Percentiles rank a stretch among this genome's conserved stretches.
Evolutionary conservation across 441 rosid genomes (phyloP).

Genomic region (Euphorbia celastroides): DNA sequence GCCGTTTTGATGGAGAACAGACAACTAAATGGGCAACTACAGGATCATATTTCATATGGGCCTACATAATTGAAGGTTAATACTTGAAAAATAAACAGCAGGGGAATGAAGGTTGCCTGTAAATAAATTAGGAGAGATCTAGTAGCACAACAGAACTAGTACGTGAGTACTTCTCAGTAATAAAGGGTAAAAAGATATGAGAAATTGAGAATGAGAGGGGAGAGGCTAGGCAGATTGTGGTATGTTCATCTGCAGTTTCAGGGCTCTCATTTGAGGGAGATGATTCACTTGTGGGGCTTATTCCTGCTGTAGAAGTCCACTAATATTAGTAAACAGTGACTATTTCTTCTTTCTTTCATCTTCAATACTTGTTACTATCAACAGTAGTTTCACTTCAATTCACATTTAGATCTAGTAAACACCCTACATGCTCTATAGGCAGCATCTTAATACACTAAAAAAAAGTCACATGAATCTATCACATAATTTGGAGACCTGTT

Average conservation of each 20-base stretch:
- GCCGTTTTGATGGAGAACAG: neutral
- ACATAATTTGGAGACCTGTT: neutral
- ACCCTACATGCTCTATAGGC: neutral
- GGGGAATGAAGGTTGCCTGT: neutral
- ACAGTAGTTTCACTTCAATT: neutral
- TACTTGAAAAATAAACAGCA: neutral
- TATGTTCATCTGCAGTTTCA: neutral
- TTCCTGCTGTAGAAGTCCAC: neutral
- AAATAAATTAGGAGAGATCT: neutral
- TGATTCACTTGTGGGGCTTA: neutral
- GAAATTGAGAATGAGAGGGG: too few relatives aligned
- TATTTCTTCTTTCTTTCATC: neutral
- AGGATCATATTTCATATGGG: too few relatives aligned
- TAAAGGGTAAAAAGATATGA: too few relatives aligned
- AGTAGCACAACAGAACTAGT: neutral
- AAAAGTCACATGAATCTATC: neutral
- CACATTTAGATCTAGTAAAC: neutral
- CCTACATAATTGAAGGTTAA: too few relatives aligned
- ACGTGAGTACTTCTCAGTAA: too few relatives aligned
- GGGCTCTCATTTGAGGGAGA: neutral
- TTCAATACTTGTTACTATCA: neutral
- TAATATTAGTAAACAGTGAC: neutral
- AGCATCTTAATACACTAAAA: neutral
- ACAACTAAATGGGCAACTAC: too few relatives aligned
- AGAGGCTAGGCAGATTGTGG: too few relatives aligned